A percentile compares a stretch with the other conserved stretches of the same genome.
Evolutionary conservation across 108 stramenopile species (phyloP).

Genomic region (Epithemia pelagica): DNA sequence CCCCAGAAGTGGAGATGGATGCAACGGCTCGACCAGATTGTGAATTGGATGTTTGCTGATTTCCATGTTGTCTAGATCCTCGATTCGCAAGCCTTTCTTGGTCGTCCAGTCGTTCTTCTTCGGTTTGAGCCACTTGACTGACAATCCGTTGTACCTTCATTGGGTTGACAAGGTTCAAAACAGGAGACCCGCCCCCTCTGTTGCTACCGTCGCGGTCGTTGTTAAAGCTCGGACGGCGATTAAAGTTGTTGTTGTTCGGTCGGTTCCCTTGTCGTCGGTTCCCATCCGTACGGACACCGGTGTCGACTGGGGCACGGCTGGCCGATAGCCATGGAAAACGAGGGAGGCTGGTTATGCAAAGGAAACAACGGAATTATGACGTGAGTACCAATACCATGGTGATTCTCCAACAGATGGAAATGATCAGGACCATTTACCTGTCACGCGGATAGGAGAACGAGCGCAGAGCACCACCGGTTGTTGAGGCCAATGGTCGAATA

Average conservation of each 20-base stretch:
- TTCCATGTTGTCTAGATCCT: background rate
- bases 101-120: conserved; percentile 1
- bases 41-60: background rate
- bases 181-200: conserved; percentile 22
- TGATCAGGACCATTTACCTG: too few species aligned
- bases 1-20: too few species aligned
- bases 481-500: too few species aligned
- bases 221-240: background rate
- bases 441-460: too few species aligned
- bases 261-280: background rate
- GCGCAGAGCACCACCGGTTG: too few species aligned
- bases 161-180: conserved; percentile 68
- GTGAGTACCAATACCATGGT: too few species aligned
- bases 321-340: too few species aligned
- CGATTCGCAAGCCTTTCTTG: too few species aligned
- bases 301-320: background rate
- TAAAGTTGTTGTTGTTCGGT: background rate
- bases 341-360: too few species aligned
- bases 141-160: conserved; percentile 30
- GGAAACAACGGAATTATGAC: too few species aligned
- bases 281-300: background rate
- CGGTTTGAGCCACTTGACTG: background rate
- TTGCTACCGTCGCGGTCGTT: background rate
- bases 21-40: too few species aligned
- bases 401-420: too few species aligned